Conservation (phyloP, 805 yeast species). For the Phaffomyces antillensis region DNA sequence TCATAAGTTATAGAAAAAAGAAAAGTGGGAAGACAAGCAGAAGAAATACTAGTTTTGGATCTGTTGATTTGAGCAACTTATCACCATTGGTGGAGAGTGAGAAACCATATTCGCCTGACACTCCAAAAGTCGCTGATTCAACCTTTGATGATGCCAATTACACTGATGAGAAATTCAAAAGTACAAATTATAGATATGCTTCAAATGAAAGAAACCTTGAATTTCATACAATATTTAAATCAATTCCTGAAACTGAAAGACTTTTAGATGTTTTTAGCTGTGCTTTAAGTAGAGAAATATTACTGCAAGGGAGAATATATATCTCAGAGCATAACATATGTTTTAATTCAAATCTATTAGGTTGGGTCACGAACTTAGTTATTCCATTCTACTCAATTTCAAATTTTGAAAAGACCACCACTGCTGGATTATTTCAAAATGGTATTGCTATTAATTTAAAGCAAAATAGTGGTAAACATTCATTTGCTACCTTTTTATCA, state of each 20-base stretch:
- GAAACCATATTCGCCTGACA: slow-evolving; percentile 12
- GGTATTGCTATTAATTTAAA: slow-evolving; percentile 47
- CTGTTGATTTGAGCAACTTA: slow-evolving; percentile 8
- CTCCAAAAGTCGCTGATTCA: slow-evolving; percentile 1
- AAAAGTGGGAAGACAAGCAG: slow-evolving; percentile 6
- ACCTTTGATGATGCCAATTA: slow-evolving; percentile 35
- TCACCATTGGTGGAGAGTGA: slow-evolving; percentile 18
- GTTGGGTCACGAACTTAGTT: slow-evolving; percentile 82
- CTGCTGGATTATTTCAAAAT: slow-evolving; percentile 88
- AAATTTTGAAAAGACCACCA: slow-evolving; percentile 69
- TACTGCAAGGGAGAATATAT: slow-evolving; percentile 82
- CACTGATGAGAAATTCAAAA: slow-evolving; percentile 49
- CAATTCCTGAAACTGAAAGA: slow-evolving; percentile 61
- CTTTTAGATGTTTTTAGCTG: slow-evolving; percentile 84
- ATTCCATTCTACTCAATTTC: slow-evolving; percentile 66
- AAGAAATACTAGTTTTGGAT: slow-evolving; percentile 15
- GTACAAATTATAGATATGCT: slow-evolving; percentile 59
- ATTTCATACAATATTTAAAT: slow-evolving; percentile 68
- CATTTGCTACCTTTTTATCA: slow-evolving; percentile 81
- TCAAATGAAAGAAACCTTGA: slow-evolving; percentile 57
- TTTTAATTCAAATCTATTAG: slow-evolving; percentile 80
- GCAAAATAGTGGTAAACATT: slow-evolving; percentile 44
- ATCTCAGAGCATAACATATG: slow-evolving; percentile 73
- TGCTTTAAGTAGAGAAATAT: slow-evolving; percentile 79
- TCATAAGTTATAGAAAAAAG: slow-evolving; percentile 20